Conservation (phyloP, 1,284 basidiomycete genomes). For the Wolfiporia cocos region DNA sequence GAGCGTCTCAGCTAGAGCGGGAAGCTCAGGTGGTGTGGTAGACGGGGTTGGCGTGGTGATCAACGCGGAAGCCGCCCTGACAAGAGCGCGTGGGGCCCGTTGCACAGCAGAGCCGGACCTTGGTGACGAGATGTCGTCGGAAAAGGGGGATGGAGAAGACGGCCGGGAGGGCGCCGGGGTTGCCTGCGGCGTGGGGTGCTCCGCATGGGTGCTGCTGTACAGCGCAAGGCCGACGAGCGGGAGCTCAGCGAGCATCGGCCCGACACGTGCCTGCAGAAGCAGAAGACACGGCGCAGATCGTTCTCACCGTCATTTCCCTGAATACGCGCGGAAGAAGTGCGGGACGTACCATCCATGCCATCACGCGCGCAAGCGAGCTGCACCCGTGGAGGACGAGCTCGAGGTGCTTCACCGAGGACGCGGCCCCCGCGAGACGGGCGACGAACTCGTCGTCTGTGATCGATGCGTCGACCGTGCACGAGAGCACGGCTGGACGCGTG, state of each 20-base stretch:
- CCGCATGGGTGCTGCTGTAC: neutral
- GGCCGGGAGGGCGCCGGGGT: conserved; percentile 3
- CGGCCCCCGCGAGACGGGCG: neutral
- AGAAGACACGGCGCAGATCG: neutral
- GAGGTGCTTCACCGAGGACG: neutral
- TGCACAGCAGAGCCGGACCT: too few relatives aligned
- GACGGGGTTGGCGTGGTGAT: too few relatives aligned
- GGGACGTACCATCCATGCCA: conserved; percentile 7
- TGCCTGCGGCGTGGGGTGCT: neutral
- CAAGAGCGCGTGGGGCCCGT: too few relatives aligned
- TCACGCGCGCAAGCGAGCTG: neutral
- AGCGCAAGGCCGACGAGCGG: conserved; percentile 3
- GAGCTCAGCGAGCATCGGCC: neutral
- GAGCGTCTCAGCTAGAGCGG: too few relatives aligned
- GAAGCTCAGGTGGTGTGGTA: too few relatives aligned
- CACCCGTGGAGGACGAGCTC: conserved; percentile 2
- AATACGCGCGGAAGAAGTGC: neutral
- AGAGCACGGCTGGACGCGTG: conserved; percentile 4
- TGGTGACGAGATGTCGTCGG: too few relatives aligned
- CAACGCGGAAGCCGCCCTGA: too few relatives aligned
- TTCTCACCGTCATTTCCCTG: neutral
- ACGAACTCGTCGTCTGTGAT: neutral
- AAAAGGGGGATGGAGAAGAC: neutral
- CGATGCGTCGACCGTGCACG: conserved; percentile 1
- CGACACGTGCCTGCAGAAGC: neutral